Percentiles rank a stretch among this genome's conserved stretches.
These are phyloP conservation scores for Dipteronia dyeriana DNA, from an alignment of 345 rosid genomes.

Conservation along the genomic window DNA sequence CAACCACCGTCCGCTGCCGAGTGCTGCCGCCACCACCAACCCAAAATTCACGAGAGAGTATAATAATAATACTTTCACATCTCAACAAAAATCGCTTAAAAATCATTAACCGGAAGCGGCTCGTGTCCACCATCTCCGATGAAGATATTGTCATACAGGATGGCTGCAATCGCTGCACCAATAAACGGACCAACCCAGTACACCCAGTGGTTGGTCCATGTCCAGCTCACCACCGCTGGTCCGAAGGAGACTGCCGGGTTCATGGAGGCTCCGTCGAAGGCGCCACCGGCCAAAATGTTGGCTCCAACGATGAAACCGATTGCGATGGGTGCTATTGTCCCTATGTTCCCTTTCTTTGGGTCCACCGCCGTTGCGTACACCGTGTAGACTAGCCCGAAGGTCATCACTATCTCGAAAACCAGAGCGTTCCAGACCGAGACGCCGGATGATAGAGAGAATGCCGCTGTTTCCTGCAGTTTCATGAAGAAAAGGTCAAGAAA, in stretches of 20 bases:
- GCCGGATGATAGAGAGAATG: conserved; percentile 38
- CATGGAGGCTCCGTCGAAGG: conserved; percentile 65
- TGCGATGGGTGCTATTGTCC: conserved; percentile 49
- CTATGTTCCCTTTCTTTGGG: conserved; percentile 57
- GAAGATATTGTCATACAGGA: conserved; percentile 58
- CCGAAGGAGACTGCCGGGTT: conserved; percentile 80
- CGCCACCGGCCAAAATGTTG: conserved; percentile 57
- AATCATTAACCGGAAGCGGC: conserved; percentile 50
- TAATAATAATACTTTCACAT: background rate
- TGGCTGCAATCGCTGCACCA: conserved; percentile 59
- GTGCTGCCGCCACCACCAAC: background rate
- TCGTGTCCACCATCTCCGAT: conserved; percentile 41
- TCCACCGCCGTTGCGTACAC: conserved; percentile 69
- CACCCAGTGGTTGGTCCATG: conserved; percentile 70
- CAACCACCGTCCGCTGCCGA: too few species aligned
- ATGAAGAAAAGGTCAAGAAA: background rate
- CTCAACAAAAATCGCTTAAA: conserved; percentile 23
- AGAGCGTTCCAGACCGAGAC: conserved; percentile 54
- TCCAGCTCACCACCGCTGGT: conserved; percentile 76
- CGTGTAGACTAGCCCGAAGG: conserved; percentile 67
- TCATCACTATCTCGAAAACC: conserved; percentile 71
- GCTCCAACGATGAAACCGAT: conserved; percentile 62
- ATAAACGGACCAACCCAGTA: conserved; percentile 68
- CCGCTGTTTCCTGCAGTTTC: conserved; percentile 37
- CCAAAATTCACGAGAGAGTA: conserved; percentile 11